Evolutionary conservation across 1,284 basidiomycete species (phyloP).

Genomic region (Cutaneotrichosporon cutaneum): DNA sequence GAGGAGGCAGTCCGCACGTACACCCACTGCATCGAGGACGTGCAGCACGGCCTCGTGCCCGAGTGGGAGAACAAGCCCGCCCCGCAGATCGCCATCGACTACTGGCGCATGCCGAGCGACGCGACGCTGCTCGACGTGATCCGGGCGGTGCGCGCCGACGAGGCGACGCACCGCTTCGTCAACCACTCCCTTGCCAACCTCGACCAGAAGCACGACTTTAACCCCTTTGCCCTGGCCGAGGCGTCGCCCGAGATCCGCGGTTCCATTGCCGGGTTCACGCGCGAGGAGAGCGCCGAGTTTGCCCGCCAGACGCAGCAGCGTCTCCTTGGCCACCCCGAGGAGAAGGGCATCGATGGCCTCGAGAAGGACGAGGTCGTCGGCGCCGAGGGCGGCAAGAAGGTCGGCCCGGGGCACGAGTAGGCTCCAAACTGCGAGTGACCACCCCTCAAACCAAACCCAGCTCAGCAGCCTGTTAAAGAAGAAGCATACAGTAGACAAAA

Average conservation of each 20-base stretch:
- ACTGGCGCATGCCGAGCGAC: constrained; percentile 76
- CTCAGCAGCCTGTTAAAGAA: too few species aligned
- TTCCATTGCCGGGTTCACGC: constrained; percentile 67
- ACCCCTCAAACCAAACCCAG: too few species aligned
- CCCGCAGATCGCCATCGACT: constrained; percentile 84
- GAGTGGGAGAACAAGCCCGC: constrained; percentile 75
- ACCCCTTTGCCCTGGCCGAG: constrained; percentile 88
- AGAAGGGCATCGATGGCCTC: neutral
- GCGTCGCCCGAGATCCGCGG: constrained; percentile 81
- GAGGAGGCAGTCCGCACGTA: constrained; percentile 93
- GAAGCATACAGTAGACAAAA: neutral
- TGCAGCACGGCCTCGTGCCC: constrained; percentile 80
- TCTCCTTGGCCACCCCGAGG: constrained; percentile 16
- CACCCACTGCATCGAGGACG: constrained; percentile 76
- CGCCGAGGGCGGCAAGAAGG: neutral
- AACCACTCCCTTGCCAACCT: constrained; percentile 90
- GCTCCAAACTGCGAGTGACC: too few species aligned
- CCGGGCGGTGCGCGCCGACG: constrained; percentile 87
- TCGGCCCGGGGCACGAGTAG: neutral
- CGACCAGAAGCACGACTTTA: constrained; percentile 71
- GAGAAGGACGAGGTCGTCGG: neutral
- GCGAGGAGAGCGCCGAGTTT: constrained; percentile 65
- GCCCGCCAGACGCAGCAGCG: constrained; percentile 49
- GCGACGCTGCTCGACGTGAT: constrained; percentile 84
- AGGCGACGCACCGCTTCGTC: constrained; percentile 86